Evolutionary conservation across 2,329 filamentous ascomycete species (phyloP), one percentile per base, ranked within the genome.

Genomic region (Talaromyces sp.): DNA sequence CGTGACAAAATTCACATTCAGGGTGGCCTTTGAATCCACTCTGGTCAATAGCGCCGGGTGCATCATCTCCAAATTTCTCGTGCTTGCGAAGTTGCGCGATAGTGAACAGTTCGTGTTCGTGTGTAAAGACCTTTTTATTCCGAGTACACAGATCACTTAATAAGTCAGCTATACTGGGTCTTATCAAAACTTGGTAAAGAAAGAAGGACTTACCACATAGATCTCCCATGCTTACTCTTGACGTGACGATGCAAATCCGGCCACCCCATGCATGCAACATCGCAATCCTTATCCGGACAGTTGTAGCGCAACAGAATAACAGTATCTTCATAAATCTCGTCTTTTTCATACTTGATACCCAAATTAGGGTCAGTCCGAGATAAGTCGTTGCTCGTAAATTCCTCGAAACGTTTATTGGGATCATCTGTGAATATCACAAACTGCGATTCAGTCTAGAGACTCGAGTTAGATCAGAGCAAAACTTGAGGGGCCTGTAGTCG

Each of bases 101-200:
- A 0, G 91, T 90, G 76, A 97, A 98, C 1, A 99, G 84, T 68
- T 96, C 92, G 75, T 99, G 95, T 78, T 99, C 95, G 79, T 99
- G 95, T 1, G 95, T 97, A 72, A 99, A 99, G 39, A 97, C 93
- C 74, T 97, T 97, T 80, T 99, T 99, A 82, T 97, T 93, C 67
- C 93, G 84, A 7, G 93, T 91, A 78, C 93, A 97, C 11, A 97
- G 83, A 77, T 97, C 92, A 78, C 91, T 85, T 52, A 2, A 52
- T 10, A 27, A 59, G 3, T 45, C 37, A 59, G 56, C 22, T 17
- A 45, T 6, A 27, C 59, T 4, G 17, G 8, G 4, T 31, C 27
- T 31, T 31, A 31, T 6, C 1, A 13, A 13, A 33, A 1, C 7
- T 31, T 11, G 25, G n/a, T 2, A 19, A 11, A 15, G 35, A 13